phyloP scores from a whole-genome alignment of 345 rosid genomes.

The Eucalyptus sideroxylon region DNA sequence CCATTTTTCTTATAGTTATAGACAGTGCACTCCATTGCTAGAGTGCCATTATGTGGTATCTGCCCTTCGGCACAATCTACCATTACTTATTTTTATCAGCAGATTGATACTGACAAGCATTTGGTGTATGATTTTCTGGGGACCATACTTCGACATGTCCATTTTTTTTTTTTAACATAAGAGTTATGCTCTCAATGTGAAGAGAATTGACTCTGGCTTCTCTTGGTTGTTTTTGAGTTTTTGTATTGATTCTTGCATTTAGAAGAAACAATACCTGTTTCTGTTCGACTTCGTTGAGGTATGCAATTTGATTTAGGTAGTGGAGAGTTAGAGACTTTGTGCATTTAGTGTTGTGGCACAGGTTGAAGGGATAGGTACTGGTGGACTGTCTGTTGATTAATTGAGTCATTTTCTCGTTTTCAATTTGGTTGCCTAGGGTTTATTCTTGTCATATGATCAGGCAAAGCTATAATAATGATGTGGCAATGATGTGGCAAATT shows the following conservation, averaged over 20 bases:
- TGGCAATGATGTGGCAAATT: not conserved
- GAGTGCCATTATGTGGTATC: not conserved
- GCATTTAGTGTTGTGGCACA: not conserved
- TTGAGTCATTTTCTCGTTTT: not conserved
- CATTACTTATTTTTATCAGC: not conserved
- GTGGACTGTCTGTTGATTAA: not conserved
- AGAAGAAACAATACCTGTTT: not conserved
- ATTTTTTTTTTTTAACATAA: not conserved
- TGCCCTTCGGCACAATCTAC: not conserved
- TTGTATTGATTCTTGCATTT: not conserved
- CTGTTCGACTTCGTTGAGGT: not conserved
- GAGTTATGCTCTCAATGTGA: not conserved
- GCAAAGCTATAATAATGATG: not conserved
- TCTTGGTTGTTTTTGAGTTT: not conserved
- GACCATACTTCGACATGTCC: not conserved
- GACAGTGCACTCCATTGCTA: not conserved
- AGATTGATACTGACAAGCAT: not conserved
- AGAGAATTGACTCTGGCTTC: not conserved
- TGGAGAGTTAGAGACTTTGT: not conserved
- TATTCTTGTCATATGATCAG: not conserved
- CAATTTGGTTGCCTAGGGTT: not conserved
- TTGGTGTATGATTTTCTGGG: not conserved
- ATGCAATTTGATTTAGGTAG: not conserved
- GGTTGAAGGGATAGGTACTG: not conserved
- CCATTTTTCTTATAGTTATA: not conserved